phyloP scores from a whole-genome alignment of 1,139 yeast genomes.

The Chernovozyma sophiae-reginae region DNA sequence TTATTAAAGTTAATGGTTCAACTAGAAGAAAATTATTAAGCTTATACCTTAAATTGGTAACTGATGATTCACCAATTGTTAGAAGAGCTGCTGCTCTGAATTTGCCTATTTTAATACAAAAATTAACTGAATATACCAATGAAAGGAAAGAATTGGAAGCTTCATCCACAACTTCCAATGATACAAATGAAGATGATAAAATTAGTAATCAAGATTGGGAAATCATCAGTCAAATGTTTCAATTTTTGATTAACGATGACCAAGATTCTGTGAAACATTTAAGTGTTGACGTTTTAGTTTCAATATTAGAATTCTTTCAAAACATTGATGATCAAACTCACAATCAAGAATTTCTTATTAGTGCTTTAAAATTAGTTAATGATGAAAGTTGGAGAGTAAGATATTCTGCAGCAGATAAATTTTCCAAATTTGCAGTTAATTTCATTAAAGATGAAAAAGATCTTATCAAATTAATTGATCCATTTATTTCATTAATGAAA shows the following conservation, averaged over 20 bases:
- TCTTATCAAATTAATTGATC: conserved; percentile 56
- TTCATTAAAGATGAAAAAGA: conserved; percentile 55
- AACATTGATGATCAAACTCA: conserved; percentile 53
- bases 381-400: conserved; percentile 99
- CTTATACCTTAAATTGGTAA: conserved; percentile 64
- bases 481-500: conserved; percentile 72
- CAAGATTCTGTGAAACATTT: conserved; percentile 95
- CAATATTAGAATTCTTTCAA: conserved; percentile 64
- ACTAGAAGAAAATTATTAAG: conserved; percentile 60
- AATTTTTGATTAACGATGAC: conserved; percentile 72
- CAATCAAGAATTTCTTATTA: conserved; percentile 55
- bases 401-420: conserved; percentile 94
- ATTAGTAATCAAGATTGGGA: conserved; percentile 60
- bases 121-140: conserved; percentile 41
- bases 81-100: conserved; percentile 90
- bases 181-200: conserved; percentile 15
- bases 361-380: conserved; percentile 59
- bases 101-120: conserved; percentile 67
- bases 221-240: conserved; percentile 75
- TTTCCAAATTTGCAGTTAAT: conserved; percentile 66
- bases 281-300: conserved; percentile 79
- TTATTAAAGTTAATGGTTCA: conserved; percentile 54
- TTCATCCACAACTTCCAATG: conserved; percentile 6
- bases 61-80: conserved; percentile 98
- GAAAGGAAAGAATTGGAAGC: conserved; percentile 8